Conservation (phyloP, 2,329 filamentous ascomycete species). For the Sporothrix globosa region DNA sequence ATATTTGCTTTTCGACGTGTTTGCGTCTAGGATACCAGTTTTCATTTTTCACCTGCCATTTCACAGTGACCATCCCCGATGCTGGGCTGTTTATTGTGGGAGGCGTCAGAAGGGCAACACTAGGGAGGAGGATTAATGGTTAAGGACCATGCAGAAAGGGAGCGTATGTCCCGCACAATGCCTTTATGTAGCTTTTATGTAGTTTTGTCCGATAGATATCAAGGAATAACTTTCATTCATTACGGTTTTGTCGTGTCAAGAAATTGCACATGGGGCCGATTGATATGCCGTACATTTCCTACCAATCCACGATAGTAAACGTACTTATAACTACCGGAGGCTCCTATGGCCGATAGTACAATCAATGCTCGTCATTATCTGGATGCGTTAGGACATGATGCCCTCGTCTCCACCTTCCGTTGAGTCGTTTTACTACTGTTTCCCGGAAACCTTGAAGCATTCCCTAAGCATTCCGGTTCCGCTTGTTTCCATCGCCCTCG, state of each 20-base stretch:
- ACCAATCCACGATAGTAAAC: neutral
- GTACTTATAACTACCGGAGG: neutral
- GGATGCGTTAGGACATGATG: neutral
- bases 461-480: slow-evolving; percentile 54
- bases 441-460: too few species aligned
- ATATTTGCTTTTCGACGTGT: slow-evolving; percentile 21
- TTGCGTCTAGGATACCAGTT: slow-evolving; percentile 36
- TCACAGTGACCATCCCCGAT: neutral
- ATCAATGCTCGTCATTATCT: neutral
- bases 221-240: neutral
- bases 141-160: neutral
- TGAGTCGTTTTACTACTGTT: too few species aligned
- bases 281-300: too few species aligned
- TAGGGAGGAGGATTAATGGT: neutral
- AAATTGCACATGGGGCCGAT: neutral
- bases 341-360: neutral
- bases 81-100: neutral
- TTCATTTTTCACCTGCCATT: neutral
- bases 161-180: neutral
- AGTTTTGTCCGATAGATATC: slow-evolving; percentile 10
- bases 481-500: slow-evolving; percentile 54
- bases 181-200: slow-evolving; percentile 18
- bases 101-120: neutral
- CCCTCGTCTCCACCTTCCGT: neutral
- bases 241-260: neutral